phyloP scores from a whole-genome alignment of 805 yeast genomes.

The Hanseniaspora thailandica region DNA sequence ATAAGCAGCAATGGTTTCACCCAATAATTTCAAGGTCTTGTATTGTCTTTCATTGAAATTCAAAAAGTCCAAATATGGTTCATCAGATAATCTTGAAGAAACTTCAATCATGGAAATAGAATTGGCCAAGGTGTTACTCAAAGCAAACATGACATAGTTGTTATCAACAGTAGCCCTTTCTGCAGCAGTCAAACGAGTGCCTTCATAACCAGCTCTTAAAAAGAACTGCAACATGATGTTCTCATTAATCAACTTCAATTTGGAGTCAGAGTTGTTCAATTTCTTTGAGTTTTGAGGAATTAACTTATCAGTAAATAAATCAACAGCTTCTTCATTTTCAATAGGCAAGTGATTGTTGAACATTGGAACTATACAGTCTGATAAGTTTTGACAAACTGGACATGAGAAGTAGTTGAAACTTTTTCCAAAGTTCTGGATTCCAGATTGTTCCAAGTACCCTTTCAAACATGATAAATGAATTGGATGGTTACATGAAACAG shows the following conservation, averaged over 20 bases:
- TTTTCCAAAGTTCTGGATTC: background rate
- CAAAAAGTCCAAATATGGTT: slow-evolving; percentile 27
- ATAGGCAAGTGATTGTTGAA: slow-evolving; percentile 2
- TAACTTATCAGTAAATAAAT: slow-evolving; percentile 4
- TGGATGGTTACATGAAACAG: slow-evolving; percentile 86
- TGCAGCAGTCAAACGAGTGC: background rate
- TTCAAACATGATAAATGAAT: slow-evolving; percentile 74
- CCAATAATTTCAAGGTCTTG: slow-evolving; percentile 28
- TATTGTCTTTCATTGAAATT: slow-evolving; percentile 32
- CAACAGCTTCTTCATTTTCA: background rate
- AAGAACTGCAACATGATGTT: background rate
- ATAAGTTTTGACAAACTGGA: slow-evolving; percentile 79
- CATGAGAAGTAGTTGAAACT: slow-evolving; percentile 46
- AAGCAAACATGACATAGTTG: slow-evolving; percentile 2
- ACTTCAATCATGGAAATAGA: slow-evolving; percentile 51
- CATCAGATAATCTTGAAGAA: slow-evolving; percentile 38
- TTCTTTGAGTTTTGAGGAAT: background rate
- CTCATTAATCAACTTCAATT: background rate
- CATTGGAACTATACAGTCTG: slow-evolving; percentile 27
- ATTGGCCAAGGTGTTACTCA: slow-evolving; percentile 29
- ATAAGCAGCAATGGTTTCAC: slow-evolving; percentile 22
- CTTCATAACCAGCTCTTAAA: background rate
- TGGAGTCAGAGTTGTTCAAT: background rate
- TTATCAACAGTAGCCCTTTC: background rate
- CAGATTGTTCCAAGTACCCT: slow-evolving; percentile 36